Evolutionary conservation across 345 rosid genomes (phyloP).

Genomic region (Barbarea vulgaris): DNA sequence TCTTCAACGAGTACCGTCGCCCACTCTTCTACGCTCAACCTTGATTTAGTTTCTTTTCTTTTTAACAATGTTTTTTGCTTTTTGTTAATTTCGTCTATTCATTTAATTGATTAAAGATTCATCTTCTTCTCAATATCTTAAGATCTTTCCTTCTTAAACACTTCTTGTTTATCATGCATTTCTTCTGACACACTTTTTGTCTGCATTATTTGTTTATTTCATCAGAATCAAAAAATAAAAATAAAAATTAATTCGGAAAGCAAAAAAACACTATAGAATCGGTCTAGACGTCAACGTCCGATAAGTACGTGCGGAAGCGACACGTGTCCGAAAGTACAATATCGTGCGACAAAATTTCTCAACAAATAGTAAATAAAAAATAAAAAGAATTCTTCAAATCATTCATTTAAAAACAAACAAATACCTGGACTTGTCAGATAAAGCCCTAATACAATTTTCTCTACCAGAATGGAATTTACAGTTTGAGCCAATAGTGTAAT

Average conservation of each 20-base stretch:
- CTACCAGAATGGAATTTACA: background rate
- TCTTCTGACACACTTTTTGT: background rate
- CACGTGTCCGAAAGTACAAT: background rate
- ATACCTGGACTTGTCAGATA: background rate
- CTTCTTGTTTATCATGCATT: background rate
- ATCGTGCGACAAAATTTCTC: slow-evolving; percentile 13
- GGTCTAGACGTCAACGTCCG: slow-evolving; percentile 20
- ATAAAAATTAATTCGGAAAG: background rate
- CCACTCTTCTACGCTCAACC: slow-evolving; percentile 55
- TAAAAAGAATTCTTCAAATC: background rate
- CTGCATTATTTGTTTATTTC: slow-evolving; percentile 3
- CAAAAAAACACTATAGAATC: slow-evolving; percentile 18
- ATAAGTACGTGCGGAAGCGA: background rate
- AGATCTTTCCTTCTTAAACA: background rate
- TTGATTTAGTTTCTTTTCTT: background rate
- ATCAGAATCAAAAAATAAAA: background rate
- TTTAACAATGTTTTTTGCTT: background rate
- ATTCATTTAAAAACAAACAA: background rate
- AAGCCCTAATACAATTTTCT: background rate
- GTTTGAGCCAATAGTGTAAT: background rate
- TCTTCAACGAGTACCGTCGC: slow-evolving; percentile 85
- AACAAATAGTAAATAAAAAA: background rate
- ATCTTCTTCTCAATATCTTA: background rate
- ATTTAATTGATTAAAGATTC: slow-evolving; percentile 1
- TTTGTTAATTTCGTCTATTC: background rate